Percentiles rank a stretch among this genome's conserved stretches.
These are phyloP conservation scores for Fraxinus cuspidata DNA, from an alignment of 257 asterid species.

Conservation along the genomic window DNA sequence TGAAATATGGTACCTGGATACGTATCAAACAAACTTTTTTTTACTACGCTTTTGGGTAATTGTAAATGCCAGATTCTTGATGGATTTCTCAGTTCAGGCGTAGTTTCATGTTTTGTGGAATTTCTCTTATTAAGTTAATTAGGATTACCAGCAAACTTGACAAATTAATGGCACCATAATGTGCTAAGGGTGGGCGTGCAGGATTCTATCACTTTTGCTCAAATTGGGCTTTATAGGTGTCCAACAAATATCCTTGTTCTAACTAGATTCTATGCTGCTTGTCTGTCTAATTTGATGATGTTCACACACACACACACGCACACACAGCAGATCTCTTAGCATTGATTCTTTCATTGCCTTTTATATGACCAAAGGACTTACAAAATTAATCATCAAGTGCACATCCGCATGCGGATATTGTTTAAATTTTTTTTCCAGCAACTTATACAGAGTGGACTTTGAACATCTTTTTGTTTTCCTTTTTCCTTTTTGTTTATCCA, in stretches of 20 bases:
- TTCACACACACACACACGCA: background rate
- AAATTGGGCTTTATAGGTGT: background rate
- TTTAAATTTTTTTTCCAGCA: too few species aligned
- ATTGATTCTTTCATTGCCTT: background rate
- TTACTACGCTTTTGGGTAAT: background rate
- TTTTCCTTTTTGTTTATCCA: constrained; percentile 32
- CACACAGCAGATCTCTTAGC: background rate
- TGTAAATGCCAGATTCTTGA: background rate
- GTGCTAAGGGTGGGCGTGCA: background rate
- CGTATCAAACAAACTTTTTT: background rate
- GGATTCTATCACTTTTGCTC: background rate
- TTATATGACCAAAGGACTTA: background rate
- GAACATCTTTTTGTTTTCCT: background rate
- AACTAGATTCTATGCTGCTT: background rate
- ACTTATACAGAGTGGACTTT: too few species aligned
- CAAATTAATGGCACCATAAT: too few species aligned
- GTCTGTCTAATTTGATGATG: background rate
- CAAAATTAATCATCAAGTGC: background rate
- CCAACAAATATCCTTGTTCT: background rate
- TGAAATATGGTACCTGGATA: background rate
- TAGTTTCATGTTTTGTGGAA: background rate
- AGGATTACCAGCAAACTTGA: too few species aligned
- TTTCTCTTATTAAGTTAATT: background rate
- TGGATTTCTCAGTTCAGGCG: background rate
- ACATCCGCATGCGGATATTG: background rate